A percentile compares a stretch with the other conserved stretches of the same genome.
These are phyloP conservation scores for Salix suchowensis DNA, from an alignment of 345 rosid species.

Conservation along the genomic window DNA sequence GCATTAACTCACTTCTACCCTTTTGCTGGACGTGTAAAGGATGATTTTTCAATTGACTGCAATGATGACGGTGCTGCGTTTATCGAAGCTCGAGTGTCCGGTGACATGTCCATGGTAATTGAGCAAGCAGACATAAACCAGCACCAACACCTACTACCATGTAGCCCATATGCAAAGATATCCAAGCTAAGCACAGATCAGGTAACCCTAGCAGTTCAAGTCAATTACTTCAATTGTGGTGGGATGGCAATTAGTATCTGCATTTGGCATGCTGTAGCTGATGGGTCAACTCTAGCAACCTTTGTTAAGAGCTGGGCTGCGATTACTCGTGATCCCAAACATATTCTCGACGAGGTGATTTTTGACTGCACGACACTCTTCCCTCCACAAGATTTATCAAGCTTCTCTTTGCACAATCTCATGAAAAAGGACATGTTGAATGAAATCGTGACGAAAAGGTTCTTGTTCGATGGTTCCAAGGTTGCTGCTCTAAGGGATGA, in stretches of 20 bases:
- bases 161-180: not conserved
- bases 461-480: conserved; percentile 14
- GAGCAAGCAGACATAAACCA: not conserved
- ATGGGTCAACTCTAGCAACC: conserved; percentile 4
- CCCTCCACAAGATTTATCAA: conserved; percentile 13
- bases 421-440: not conserved
- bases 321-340: not conserved
- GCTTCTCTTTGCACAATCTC: not conserved
- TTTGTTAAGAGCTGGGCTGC: conserved; percentile 13
- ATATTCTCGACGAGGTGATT: not conserved
- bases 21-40: not conserved
- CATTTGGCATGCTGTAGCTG: conserved; percentile 14
- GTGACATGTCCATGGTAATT: conserved; percentile 1
- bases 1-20: conserved; percentile 6
- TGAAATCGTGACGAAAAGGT: conserved; percentile 10
- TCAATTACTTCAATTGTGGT: conserved; percentile 17
- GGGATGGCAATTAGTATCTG: conserved; percentile 13
- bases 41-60: not conserved
- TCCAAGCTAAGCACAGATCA: not conserved
- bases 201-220: not conserved
- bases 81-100: not conserved
- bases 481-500: conserved; percentile 8
- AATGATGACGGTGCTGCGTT: conserved; percentile 2
- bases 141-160: not conserved
- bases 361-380: conserved; percentile 20